phyloP scores from a whole-genome alignment of 805 yeast species.

The Candida anglica region DNA sequence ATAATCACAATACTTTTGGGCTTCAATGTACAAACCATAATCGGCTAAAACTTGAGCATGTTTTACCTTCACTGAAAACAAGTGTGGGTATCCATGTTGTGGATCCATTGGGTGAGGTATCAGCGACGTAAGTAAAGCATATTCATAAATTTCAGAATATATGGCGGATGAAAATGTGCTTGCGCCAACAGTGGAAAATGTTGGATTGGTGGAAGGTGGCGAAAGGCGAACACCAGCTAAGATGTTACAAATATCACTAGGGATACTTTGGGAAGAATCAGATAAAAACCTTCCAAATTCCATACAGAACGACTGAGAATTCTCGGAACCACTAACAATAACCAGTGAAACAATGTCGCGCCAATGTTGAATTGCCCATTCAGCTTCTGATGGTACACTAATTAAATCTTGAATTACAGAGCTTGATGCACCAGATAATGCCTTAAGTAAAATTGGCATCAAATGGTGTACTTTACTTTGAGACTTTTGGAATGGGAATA shows the following conservation, averaged over 20 bases:
- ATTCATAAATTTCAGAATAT: constrained; percentile 72
- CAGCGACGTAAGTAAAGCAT: constrained; percentile 23
- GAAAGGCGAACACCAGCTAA: constrained; percentile 46
- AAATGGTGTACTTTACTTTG: constrained; percentile 37
- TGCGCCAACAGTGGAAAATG: constrained; percentile 39
- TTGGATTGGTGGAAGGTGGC: constrained; percentile 18
- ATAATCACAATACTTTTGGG: constrained; percentile 61
- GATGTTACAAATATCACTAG: constrained; percentile 44
- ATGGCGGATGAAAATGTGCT: constrained; percentile 26
- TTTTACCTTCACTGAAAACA: constrained; percentile 55
- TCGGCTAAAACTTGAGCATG: constrained; percentile 74
- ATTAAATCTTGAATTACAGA: constrained; percentile 49
- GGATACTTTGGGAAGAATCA: constrained; percentile 21
- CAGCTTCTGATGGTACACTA: constrained; percentile 35
- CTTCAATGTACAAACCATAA: constrained; percentile 50
- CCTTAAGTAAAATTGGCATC: constrained; percentile 57
- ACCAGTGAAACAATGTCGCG: constrained; percentile 40
- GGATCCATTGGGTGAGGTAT: constrained; percentile 27
- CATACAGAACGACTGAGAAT: constrained; percentile 37
- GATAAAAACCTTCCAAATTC: constrained; percentile 50
- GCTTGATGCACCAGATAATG: constrained; percentile 58
- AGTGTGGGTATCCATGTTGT: constrained; percentile 45
- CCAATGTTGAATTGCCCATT: constrained; percentile 53
- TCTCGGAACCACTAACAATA: constrained; percentile 25
- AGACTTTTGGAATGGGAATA: constrained; percentile 37